Evolutionary conservation across 306 rosid genomes (phyloP), one percentile per base, ranked within the genome.

Genomic region (Pueraria montana): DNA sequence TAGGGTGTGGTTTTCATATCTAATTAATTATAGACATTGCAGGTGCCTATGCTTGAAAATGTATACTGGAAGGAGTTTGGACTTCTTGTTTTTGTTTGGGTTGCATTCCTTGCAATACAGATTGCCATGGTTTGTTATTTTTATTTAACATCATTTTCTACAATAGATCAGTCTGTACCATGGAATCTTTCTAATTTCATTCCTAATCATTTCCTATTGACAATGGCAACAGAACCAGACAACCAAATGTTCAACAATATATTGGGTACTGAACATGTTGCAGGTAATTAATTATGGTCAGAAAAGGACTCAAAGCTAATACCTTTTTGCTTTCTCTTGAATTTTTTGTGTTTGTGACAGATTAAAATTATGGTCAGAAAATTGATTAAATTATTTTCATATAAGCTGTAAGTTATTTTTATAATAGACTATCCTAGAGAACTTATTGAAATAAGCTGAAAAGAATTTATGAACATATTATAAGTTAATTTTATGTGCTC

Each of bases 51-150:
- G 20, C 36, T 91, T 62, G 87, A 91, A 84, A 93, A 96, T 68
- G 90, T 96, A 2, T 87, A 53, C 80, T 91, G 99, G 99, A 96
- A 92, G 84, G 98, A 96, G 78, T 64, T 88, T 72, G 98, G 98
- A 85, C 94, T 96, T 81, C 94, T 96, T 53, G 80, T 49, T 30
- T 92, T 96, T 76, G 99, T 96, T 82, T 96, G 99, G 99, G 38
- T 91, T 67, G 84, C 98, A 48, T 93, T 93, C 80, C 98, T 96
- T 58, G 89, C 56, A 17, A 43, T 96, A 68, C 99, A 96, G 84
- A 89, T 96, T 32, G 89, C 72, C 74, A 91, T 92, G 99, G 99
- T 95, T 81, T 80, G 78, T 40, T 59, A 32, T 82, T 65, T 61
- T 21, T 82, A 30, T 24, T 50, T 16, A 20, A 17, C 58, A 20